Evolutionary conservation across 2,329 filamentous ascomycete genomes (phyloP), one percentile per base, ranked within the genome.

Genomic region (Ophiostoma himal-ulmi): DNA sequence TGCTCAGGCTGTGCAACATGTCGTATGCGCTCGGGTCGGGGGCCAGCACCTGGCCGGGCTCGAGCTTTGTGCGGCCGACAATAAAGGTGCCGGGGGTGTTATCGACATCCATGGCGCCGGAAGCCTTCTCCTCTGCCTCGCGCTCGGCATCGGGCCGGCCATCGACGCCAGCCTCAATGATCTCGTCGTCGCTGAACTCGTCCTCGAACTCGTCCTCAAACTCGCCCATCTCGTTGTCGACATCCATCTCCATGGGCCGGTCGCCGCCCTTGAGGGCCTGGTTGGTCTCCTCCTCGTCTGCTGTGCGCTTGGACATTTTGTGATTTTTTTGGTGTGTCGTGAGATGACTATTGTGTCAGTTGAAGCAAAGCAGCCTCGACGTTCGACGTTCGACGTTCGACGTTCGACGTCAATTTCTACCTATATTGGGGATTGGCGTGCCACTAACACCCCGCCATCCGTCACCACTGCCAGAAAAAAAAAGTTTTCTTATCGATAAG

Each of bases 151-250:
- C 94, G 39, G 94, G 94, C 74, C 93, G 83, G 22, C 94, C 94
- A 78, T 97, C 94, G 14, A 97, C 93, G 73, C 94, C 94, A 5
- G 95, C 94, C 81, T 98, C 94, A 72, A 97, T 82, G 69, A 98
- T 92, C 80, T 98, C 94, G 79, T 97, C 94, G 73, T 88, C 86
- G 77, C 84, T 96, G 75, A 91, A 94, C 78, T 94, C 92, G 76
- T 94, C 92, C 80, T 94, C 92, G 75, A 94, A 97, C 78, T 98
- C 94, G 81, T 97, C 95, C 78, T 97, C 95, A 74, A 96, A 98
- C 75, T 98, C 91, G 77, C 88, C 88, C 83, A 90, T 89, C 36
- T 88, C 88, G 77, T 83, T 82, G 74, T 82, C 78, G 75, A 87
- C 85, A 76, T 91, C 88, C 69, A 91, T 85, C 71, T 90, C 91